Evolutionary conservation across 306 rosid genomes (phyloP).

Genomic region (Heteromeles arbutifolia): DNA sequence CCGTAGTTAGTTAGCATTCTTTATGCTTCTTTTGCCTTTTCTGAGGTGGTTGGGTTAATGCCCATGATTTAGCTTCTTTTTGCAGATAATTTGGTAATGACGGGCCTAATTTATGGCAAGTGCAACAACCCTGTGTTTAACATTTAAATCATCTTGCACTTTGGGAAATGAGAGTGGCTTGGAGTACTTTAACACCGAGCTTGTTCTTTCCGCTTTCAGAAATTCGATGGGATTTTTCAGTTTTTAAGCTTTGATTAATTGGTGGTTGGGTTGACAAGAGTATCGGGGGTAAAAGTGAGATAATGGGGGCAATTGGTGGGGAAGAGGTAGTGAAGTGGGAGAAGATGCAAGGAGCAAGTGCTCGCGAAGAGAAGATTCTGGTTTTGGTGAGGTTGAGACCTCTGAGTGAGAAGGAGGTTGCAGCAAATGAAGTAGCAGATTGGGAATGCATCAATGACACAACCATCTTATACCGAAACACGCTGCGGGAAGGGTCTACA

Average conservation of each 20-base stretch:
- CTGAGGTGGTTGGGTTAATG: slow-evolving; percentile 32
- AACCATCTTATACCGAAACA: slow-evolving; percentile 78
- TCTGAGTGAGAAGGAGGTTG: slow-evolving; percentile 69
- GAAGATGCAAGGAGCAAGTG: slow-evolving; percentile 62
- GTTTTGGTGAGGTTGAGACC: slow-evolving; percentile 92
- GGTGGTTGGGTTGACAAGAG: slow-evolving; percentile 23
- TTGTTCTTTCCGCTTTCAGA: slow-evolving; percentile 22
- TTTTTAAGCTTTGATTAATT: slow-evolving; percentile 20
- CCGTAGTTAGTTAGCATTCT: slow-evolving; percentile 9
- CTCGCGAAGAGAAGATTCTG: slow-evolving; percentile 89
- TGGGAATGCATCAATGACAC: slow-evolving; percentile 99
- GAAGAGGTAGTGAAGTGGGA: slow-evolving; percentile 83
- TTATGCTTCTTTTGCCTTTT: neutral
- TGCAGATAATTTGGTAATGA: slow-evolving; percentile 28
- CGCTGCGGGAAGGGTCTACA: slow-evolving; percentile 93
- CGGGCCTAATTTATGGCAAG: slow-evolving; percentile 22
- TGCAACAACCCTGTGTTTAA: slow-evolving; percentile 32
- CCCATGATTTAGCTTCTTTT: slow-evolving; percentile 31
- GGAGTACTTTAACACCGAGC: slow-evolving; percentile 5
- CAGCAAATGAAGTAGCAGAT: slow-evolving; percentile 65
- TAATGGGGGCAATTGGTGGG: slow-evolving; percentile 82
- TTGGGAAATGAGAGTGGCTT: slow-evolving; percentile 27
- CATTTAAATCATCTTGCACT: slow-evolving; percentile 29
- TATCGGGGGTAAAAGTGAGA: slow-evolving; percentile 19
- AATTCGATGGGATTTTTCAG: slow-evolving; percentile 11